Conservation (phyloP, 352 stramenopile genomes). For the Globisporangium spiculum region DNA sequence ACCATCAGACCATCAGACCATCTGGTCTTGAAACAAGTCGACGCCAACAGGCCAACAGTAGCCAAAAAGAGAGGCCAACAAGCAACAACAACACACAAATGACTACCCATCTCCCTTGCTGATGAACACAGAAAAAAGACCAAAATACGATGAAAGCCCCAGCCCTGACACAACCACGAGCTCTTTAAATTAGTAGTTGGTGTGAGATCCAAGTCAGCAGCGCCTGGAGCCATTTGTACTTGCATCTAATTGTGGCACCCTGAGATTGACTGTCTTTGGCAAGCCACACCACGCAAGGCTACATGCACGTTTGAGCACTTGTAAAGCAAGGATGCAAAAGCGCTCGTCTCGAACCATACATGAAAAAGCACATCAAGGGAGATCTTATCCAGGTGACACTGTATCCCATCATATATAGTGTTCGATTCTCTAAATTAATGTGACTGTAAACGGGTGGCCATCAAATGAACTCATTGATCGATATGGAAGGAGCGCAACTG, state of each 20-base stretch:
- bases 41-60: background rate
- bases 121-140: background rate
- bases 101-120: background rate
- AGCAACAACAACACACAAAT: background rate
- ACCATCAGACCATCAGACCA: background rate
- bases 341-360: no score
- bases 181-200: background rate
- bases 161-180: background rate
- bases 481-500: background rate
- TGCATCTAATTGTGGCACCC: no score
- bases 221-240: no score
- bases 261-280: no score
- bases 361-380: no score
- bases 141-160: background rate
- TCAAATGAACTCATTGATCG: background rate
- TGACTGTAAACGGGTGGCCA: background rate
- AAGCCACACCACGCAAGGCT: no score
- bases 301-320: no score
- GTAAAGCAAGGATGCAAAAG: no score
- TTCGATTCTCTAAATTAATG: background rate
- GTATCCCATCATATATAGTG: no score
- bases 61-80: background rate
- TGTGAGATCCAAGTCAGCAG: background rate
- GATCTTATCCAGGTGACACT: no score
- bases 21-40: slow-evolving; percentile 1